Evolutionary conservation across 192 early-diverging fungal species (phyloP), one percentile per base, ranked within the genome.

Genomic region (Globomyces pollinis-pini): DNA sequence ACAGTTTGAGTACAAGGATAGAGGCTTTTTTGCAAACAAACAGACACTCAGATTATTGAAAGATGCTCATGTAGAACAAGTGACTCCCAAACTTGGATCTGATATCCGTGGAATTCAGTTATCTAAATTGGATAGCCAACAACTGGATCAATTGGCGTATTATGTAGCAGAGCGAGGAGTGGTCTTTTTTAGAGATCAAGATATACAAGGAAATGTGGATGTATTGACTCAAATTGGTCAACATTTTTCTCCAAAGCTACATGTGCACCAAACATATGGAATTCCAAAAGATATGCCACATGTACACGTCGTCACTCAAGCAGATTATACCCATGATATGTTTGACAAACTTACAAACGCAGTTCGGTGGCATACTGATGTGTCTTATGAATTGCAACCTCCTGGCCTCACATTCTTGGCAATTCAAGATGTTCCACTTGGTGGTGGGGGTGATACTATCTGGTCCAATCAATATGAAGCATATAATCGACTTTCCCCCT

Each of bases 141-240:
- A 85, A 42, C 52, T 78, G 36, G 73, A 80, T 29, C 81, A 85
- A 45, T 67, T 88, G 15, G 83, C 81, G 7, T 66, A 79, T 11
- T 61, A 86, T 16, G 76, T 84, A 38, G 66, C 83, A 15, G 76
- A 88, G 51, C 71, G 86, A 30, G 81, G 79, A 20, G 84, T 88
- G 12, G 84, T 86, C 8, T 84, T 82, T 50, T 82, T 88, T 63
- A 67, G 84, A 6, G 70, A 86, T 43, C 86, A 88, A 66, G 79
- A 85, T 44, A 38, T 85, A 15, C n/a, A 15, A 31, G 50, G 26
- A 20, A 72, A 70, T 23, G 57, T 67, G 29, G 73, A 85, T 36
- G 74, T 80, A 63, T 75, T 75, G 50, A 60, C 72, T 38, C 77
- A 74, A 24, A 59, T 88, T 9, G 80, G 78, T 7, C 30, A 52